phyloP scores from a whole-genome alignment of 1,284 basidiomycete species.

The Ganoderma multipileum region DNA sequence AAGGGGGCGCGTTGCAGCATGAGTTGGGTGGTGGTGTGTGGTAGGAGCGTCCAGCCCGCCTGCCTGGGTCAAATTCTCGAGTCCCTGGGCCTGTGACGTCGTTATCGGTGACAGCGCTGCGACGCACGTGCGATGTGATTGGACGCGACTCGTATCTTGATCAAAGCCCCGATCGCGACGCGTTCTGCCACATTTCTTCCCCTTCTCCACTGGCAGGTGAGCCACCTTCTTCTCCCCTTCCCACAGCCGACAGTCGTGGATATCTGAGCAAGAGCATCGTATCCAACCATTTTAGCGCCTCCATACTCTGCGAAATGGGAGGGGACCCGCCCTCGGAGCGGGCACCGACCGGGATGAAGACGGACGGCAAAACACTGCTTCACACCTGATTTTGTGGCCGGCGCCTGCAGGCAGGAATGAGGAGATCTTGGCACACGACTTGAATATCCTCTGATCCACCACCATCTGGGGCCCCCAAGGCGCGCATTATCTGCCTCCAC shows the following conservation, averaged over 20 bases:
- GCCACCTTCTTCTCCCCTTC: too few relatives aligned
- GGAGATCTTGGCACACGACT: conserved; percentile 25
- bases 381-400: conserved; percentile 6
- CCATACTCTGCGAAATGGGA: background rate
- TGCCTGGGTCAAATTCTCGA: background rate
- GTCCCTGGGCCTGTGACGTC: background rate
- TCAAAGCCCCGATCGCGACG: conserved; percentile 4
- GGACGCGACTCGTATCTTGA: conserved; percentile 15
- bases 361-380: background rate
- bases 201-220: background rate
- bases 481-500: conserved; percentile 26
- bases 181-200: background rate
- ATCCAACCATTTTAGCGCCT: background rate
- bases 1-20: background rate
- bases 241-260: too few relatives aligned
- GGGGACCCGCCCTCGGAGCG: background rate
- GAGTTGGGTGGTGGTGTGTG: background rate
- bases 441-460: conserved; percentile 2
- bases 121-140: conserved; percentile 25
- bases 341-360: background rate
- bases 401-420: background rate
- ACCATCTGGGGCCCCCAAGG: conserved; percentile 5
- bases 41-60: background rate
- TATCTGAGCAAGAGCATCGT: background rate
- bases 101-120: conserved; percentile 5